phyloP scores from a whole-genome alignment of 139 green algal species.

The Chlorokybus atmophyticus region DNA sequence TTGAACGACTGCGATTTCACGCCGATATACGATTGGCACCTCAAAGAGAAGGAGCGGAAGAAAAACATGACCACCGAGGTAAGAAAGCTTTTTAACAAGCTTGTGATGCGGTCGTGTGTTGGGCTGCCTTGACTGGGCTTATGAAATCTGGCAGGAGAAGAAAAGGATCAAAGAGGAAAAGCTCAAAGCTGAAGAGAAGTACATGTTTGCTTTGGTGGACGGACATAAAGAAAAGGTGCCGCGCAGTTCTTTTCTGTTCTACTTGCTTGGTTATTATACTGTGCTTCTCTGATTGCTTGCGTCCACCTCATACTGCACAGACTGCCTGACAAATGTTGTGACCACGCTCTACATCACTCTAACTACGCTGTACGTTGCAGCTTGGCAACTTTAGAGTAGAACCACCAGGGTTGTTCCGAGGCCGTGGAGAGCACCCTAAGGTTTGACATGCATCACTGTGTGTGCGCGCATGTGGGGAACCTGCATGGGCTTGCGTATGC shows the following conservation, averaged over 20 bases:
- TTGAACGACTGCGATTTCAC: conserved; percentile 91
- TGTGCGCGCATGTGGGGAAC: not conserved
- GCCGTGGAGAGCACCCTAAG: conserved; percentile 92
- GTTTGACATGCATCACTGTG: conserved; percentile 4
- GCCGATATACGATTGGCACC: conserved; percentile 78
- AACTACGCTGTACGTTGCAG: conserved; percentile 40
- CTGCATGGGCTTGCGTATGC: not conserved
- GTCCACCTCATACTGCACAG: no score
- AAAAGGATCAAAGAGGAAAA: conserved; percentile 61
- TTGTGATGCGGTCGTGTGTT: no score
- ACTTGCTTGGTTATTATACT: no score
- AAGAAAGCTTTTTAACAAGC: conserved; percentile 6
- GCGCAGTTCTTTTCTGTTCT: no score
- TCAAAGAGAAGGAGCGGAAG: conserved; percentile 79
- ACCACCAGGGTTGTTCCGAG: conserved; percentile 91
- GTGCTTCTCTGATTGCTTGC: no score
- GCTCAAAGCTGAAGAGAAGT: conserved; percentile 70
- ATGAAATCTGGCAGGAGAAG: no score
- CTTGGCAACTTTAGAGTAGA: conserved; percentile 98
- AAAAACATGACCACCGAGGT: conserved; percentile 82
- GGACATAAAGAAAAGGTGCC: conserved; percentile 68
- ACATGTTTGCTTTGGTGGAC: conserved; percentile 81
- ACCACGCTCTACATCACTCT: no score
- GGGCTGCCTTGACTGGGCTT: no score
- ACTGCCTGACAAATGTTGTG: no score